Base-by-base conservation (phyloP, 2,329 filamentous ascomycete species). In the Massarina eburnea region DNA sequence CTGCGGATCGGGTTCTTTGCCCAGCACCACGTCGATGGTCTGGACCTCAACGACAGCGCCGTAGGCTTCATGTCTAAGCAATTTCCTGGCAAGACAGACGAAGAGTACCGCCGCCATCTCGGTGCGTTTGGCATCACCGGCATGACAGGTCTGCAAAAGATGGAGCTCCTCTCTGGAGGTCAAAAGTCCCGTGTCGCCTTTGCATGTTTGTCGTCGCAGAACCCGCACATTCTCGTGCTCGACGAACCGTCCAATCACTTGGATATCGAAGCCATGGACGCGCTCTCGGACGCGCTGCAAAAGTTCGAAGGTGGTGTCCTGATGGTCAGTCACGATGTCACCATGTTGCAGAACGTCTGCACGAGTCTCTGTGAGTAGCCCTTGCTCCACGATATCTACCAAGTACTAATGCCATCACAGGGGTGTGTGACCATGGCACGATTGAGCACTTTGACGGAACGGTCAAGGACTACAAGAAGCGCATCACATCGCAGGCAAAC, bases 211-310 rank as follows among this genome's bases (percentile, higher is more conserved):
- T 92, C 91, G 1, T 77, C 99, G 55, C 89, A 85, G 39, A 96
- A 97, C 72, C 94, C 94, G 15, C 94, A 99, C 67, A 97, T 99
- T 57, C 80, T 99, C 37, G 92, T 99, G 50, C 88, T 99, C 40
- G 94, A 99, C 80, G 94, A 99, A 73, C 94, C 94, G 69, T 96
- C 90, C 54, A 99, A 99, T 77, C 94, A 99, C 73, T 78, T 99
- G 62, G 94, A 99, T 82, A 97, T 99, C 60, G 94, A 99, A 72
- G 94, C 94, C 54, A 96, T 99, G 94, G 94, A 99, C 71, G 92
- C 94, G 9, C 78, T 99, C 41, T 86, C 89, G 4, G 84, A 86
- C 22, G 94, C 94, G 14, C 77, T 99, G 58, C 81, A 84, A 58
- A 82, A 85, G 54, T 99, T 97, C 75, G 82, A 95, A 74, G 94